These are phyloP conservation scores for Radiomyces spectabilis DNA, from an alignment of 192 early-diverging fungal genomes.

Conservation along the genomic window DNA sequence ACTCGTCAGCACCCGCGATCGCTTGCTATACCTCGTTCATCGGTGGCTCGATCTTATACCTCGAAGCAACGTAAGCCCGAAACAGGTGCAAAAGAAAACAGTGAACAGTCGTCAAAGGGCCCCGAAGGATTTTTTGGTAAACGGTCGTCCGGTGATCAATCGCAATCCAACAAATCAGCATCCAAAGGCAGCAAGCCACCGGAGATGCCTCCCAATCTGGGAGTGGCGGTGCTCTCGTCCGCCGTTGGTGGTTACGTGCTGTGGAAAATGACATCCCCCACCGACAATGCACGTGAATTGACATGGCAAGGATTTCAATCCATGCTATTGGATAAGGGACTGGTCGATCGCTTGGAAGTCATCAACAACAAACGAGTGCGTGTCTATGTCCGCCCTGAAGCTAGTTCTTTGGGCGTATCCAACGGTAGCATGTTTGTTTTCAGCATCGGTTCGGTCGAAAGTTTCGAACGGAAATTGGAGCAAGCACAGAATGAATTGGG, in stretches of 20 bases:
- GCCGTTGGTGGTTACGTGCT: conserved; percentile 42
- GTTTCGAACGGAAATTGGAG: conserved; percentile 88
- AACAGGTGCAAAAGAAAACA: no score
- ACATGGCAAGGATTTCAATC: conserved; percentile 92
- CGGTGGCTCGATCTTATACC: no score
- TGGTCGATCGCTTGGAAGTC: conserved; percentile 85
- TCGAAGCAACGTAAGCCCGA: no score
- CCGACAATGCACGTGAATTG: conserved; percentile 59
- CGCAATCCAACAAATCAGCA: no score
- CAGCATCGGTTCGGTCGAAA: conserved; percentile 90
- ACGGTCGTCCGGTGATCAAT: no score
- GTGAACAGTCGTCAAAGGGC: no score
- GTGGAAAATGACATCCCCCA: conserved; percentile 38
- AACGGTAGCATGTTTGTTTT: conserved; percentile 55
- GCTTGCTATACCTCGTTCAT: no score
- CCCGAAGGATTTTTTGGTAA: no score
- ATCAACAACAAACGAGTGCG: conserved; percentile 81
- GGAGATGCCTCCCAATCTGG: conserved; percentile 35
- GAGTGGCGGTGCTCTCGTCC: conserved; percentile 32
- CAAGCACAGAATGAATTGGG: conserved; percentile 86
- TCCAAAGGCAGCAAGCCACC: conserved; percentile 14
- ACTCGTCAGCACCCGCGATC: no score
- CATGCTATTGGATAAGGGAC: conserved; percentile 83
- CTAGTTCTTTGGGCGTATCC: conserved; percentile 30
- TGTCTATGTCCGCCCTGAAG: conserved; percentile 68